A percentile compares a stretch with the other conserved stretches of the same genome.
phyloP scores from a whole-genome alignment of 805 yeast genomes.

The Saturnispora mendoncae region DNA sequence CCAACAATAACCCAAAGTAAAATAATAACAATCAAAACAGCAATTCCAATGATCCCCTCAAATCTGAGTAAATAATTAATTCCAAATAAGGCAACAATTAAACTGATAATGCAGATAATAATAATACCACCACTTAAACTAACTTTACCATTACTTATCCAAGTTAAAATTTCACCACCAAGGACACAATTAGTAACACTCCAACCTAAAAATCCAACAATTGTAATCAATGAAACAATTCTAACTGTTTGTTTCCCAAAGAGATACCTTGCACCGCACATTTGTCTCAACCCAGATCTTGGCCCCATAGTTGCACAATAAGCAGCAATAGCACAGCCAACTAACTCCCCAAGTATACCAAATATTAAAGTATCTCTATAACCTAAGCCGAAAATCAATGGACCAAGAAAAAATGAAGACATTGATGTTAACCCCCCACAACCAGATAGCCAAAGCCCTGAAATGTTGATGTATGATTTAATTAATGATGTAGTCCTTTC shows the following conservation, averaged over 20 bases:
- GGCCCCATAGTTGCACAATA: conserved; percentile 87
- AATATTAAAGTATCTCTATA: conserved; percentile 53
- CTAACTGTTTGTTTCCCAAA: conserved; percentile 86
- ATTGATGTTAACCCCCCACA: conserved; percentile 85
- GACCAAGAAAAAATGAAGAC: conserved; percentile 75
- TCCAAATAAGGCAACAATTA: conserved; percentile 68
- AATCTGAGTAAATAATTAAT: conserved; percentile 60
- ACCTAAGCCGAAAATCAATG: conserved; percentile 60
- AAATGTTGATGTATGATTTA: conserved; percentile 33
- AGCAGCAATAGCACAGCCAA: conserved; percentile 74
- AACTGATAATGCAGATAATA: conserved; percentile 55
- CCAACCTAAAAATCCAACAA: conserved; percentile 85
- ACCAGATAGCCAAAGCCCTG: conserved; percentile 78
- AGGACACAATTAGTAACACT: conserved; percentile 83
- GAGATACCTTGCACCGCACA: conserved; percentile 71
- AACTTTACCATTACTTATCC: conserved; percentile 54
- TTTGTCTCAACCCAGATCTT: conserved; percentile 79
- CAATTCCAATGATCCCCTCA: conserved; percentile 59
- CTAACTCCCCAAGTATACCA: conserved; percentile 52
- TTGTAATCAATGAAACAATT: conserved; percentile 60
- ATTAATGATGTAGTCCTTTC: conserved; percentile 30
- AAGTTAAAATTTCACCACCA: conserved; percentile 74
- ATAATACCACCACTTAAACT: conserved; percentile 70
- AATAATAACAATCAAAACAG: conserved; percentile 58
- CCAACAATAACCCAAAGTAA: conserved; percentile 58